Percentiles rank a stretch among this genome's conserved stretches.
Conservation (phyloP, 2,329 filamentous ascomycete genomes). For the Neonectria sp. region DNA sequence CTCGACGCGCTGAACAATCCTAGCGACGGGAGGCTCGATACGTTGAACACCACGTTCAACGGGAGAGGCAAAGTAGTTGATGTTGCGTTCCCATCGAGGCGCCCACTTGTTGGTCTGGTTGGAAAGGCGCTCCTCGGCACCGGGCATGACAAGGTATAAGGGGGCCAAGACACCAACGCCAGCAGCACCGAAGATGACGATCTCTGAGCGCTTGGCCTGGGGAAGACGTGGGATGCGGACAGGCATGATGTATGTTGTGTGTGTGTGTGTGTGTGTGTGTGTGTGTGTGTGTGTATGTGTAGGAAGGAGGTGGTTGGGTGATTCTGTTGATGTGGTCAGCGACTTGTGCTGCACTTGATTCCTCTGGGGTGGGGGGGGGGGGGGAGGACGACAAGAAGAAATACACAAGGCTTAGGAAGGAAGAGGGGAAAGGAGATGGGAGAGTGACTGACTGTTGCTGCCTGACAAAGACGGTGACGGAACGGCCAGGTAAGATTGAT, state of each 20-base stretch:
- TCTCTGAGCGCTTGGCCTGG: slow-evolving; percentile 63
- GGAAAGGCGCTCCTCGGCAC: slow-evolving; percentile 68
- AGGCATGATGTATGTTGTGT: slow-evolving; percentile 60
- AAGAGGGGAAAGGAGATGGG: not conserved
- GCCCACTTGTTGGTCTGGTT: slow-evolving; percentile 71
- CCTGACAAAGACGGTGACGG: slow-evolving; percentile 13
- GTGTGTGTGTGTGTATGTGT: not conserved
- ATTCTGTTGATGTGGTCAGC: slow-evolving; percentile 23
- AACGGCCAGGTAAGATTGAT: slow-evolving; percentile 9
- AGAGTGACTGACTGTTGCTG: slow-evolving; percentile 30
- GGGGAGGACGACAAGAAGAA: not conserved
- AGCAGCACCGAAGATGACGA: slow-evolving; percentile 68
- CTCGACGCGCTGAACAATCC: slow-evolving; percentile 62
- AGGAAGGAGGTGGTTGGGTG: not conserved
- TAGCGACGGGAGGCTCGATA: slow-evolving; percentile 63
- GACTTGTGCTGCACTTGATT: not conserved
- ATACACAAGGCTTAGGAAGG: not conserved
- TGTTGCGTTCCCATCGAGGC: slow-evolving; percentile 72
- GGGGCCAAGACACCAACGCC: slow-evolving; percentile 69
- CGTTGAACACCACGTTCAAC: slow-evolving; percentile 64
- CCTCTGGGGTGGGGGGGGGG: not conserved
- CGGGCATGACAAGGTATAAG: slow-evolving; percentile 71
- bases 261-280: no score
- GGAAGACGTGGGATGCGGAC: slow-evolving; percentile 64
- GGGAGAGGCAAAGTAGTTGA: slow-evolving; percentile 66